Conservation (phyloP, 345 rosid genomes). For the Psidium guajava region DNA sequence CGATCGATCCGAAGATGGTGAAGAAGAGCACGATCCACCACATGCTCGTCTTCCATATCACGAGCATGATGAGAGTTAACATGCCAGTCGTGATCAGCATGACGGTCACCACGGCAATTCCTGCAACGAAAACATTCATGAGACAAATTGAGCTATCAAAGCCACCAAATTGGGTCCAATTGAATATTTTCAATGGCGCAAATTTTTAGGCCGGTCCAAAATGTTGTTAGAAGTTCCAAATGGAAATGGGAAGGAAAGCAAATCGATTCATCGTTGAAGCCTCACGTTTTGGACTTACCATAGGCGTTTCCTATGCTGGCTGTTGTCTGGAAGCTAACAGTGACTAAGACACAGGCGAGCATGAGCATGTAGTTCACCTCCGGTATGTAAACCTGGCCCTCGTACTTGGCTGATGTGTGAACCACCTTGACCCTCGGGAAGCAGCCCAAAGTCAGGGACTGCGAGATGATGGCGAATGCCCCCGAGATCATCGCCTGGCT, state of each 20-base stretch:
- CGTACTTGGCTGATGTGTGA: slow-evolving; percentile 62
- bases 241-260: not conserved
- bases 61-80: slow-evolving; percentile 53
- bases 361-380: slow-evolving; percentile 74
- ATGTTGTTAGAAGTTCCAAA: not conserved
- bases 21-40: slow-evolving; percentile 28
- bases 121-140: not conserved
- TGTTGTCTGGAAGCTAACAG: slow-evolving; percentile 36
- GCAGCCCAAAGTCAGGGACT: slow-evolving; percentile 53
- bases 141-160: too few species aligned
- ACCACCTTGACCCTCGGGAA: slow-evolving; percentile 76
- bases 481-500: slow-evolving; percentile 90
- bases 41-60: slow-evolving; percentile 55
- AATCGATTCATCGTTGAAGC: not conserved
- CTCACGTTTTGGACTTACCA: slow-evolving; percentile 19
- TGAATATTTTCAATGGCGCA: not conserved
- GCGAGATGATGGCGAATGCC: slow-evolving; percentile 52
- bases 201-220: not conserved
- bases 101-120: slow-evolving; percentile 57
- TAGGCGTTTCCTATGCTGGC: slow-evolving; percentile 65
- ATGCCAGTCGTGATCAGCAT: slow-evolving; percentile 54
- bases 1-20: slow-evolving; percentile 21
- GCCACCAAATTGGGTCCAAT: not conserved
- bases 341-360: slow-evolving; percentile 54
- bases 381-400: slow-evolving; percentile 81